Conservation (phyloP, 345 rosid genomes). For the Aegle marmelos region DNA sequence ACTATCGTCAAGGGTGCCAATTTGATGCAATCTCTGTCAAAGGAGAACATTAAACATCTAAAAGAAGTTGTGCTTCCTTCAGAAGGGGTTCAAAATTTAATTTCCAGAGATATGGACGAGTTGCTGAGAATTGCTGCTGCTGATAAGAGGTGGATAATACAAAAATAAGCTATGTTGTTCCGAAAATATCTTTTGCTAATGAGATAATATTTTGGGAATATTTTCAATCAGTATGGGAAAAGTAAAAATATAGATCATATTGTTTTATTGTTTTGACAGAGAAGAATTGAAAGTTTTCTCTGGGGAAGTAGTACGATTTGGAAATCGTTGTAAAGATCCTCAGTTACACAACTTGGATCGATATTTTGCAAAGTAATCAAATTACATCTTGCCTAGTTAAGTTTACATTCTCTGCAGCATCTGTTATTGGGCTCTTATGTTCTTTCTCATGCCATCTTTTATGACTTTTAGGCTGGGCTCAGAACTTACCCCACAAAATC, state of each 20-base stretch:
- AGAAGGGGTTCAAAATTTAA: slow-evolving; percentile 77
- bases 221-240: not conserved
- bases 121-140: slow-evolving; percentile 74
- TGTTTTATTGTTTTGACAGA: slow-evolving; percentile 37
- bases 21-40: slow-evolving; percentile 86
- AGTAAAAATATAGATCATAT: slow-evolving; percentile 2
- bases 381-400: slow-evolving; percentile 21
- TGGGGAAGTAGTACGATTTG: slow-evolving; percentile 96
- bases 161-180: not conserved
- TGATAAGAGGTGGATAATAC: slow-evolving; percentile 74
- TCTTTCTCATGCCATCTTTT: slow-evolving; percentile 23
- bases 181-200: not conserved
- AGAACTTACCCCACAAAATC: slow-evolving; percentile 65
- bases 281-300: slow-evolving; percentile 86
- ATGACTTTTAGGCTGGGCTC: slow-evolving; percentile 67
- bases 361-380: slow-evolving; percentile 76
- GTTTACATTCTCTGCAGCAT: slow-evolving; percentile 2
- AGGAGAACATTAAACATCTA: slow-evolving; percentile 61
- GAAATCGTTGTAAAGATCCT: slow-evolving; percentile 98
- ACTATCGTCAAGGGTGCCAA: slow-evolving; percentile 92
- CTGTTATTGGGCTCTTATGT: slow-evolving; percentile 1
- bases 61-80: slow-evolving; percentile 88
- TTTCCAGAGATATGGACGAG: slow-evolving; percentile 82
- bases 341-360: slow-evolving; percentile 97
- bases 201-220: not conserved